These are phyloP conservation scores for Phytopythium mirpurense DNA, from an alignment of 352 stramenopile genomes.

Conservation along the genomic window DNA sequence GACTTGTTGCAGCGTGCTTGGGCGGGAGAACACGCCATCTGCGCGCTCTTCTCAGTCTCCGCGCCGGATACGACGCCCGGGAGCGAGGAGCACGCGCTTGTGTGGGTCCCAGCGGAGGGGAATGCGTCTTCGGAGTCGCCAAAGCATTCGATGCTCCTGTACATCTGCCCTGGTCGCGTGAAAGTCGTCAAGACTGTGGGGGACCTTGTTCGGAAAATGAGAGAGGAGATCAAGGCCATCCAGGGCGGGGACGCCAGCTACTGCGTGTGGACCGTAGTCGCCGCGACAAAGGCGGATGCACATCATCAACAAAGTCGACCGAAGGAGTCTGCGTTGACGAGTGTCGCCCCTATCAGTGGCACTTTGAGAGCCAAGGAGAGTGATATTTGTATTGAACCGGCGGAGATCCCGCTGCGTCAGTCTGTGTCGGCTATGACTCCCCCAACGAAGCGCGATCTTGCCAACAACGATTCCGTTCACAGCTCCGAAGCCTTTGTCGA, in stretches of 20 bases:
- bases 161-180: slow-evolving; percentile 52
- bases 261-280: background rate
- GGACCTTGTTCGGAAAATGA: slow-evolving; percentile 45
- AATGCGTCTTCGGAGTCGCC: background rate
- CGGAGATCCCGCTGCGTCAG: too few relatives aligned
- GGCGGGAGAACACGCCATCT: slow-evolving; percentile 17
- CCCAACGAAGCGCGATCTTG: too few relatives aligned
- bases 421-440: too few relatives aligned
- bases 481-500: too few relatives aligned
- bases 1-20: slow-evolving; percentile 37
- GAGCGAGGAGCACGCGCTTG: slow-evolving; percentile 21
- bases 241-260: background rate
- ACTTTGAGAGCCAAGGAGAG: background rate
- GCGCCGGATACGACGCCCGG: background rate
- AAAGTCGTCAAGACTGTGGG: slow-evolving; percentile 56
- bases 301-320: background rate
- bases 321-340: background rate
- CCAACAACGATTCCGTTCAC: too few relatives aligned
- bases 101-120: slow-evolving; percentile 33
- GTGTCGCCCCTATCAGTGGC: background rate
- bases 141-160: slow-evolving; percentile 43
- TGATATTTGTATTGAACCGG: too few relatives aligned
- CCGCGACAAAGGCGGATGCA: background rate
- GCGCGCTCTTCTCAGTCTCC: slow-evolving; percentile 26
- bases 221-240: slow-evolving; percentile 36